Percentiles rank a stretch among this genome's conserved stretches.
These are phyloP conservation scores for Hericium coralloides DNA, from an alignment of 768 basidiomycete species.

Conservation along the genomic window DNA sequence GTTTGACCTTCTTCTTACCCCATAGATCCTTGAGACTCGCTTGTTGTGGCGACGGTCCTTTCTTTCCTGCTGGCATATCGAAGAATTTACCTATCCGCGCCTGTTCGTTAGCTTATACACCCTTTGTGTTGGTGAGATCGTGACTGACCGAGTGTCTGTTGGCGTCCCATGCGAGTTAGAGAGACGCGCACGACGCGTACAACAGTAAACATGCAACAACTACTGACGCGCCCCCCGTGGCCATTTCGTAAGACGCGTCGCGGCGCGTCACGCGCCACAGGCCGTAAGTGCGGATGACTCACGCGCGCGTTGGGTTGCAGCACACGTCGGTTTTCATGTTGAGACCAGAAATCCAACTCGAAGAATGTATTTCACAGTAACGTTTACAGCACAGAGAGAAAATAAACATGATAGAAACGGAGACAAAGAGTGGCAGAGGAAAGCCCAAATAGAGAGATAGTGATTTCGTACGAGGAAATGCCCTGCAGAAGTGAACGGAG, in stretches of 20 bases:
- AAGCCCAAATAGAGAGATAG: too few species aligned
- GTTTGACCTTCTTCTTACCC: constrained; percentile 37
- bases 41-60: constrained; percentile 58
- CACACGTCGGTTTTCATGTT: neutral
- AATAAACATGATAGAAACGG: neutral
- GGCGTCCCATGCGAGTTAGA: constrained; percentile 46
- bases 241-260: constrained; percentile 4
- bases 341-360: neutral
- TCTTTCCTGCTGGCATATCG: constrained; percentile 62
- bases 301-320: neutral
- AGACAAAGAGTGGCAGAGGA: too few species aligned
- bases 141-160: constrained; percentile 58
- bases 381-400: neutral
- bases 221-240: neutral
- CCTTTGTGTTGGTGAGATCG: neutral
- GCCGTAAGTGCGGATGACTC: neutral
- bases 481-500: neutral
- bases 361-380: neutral
- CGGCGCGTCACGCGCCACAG: neutral
- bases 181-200: constrained; percentile 12
- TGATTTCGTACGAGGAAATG: neutral
- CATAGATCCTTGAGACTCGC: constrained; percentile 73
- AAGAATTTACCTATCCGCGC: constrained; percentile 60
- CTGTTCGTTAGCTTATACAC: neutral
- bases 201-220: constrained; percentile 17